These are phyloP conservation scores for Beverwykella pulmonaria DNA, from an alignment of 495 filamentous ascomycete species.

Conservation along the genomic window DNA sequence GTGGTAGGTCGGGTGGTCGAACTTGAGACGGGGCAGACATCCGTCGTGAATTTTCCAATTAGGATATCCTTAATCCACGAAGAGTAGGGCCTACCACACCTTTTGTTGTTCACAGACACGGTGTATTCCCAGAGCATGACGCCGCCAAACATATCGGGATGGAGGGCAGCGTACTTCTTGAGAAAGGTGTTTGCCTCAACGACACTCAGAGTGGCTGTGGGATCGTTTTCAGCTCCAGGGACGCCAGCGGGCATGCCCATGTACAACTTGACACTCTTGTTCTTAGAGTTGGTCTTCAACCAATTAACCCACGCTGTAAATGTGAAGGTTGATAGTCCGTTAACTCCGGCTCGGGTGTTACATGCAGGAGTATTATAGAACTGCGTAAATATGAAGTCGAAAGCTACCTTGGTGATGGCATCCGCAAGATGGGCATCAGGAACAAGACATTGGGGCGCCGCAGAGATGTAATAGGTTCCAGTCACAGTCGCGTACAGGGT, in stretches of 20 bases:
- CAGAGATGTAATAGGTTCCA: slow-evolving; percentile 47
- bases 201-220: slow-evolving; percentile 52
- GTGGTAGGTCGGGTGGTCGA: background rate
- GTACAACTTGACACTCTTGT: slow-evolving; percentile 50
- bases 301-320: slow-evolving; percentile 48
- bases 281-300: slow-evolving; percentile 37
- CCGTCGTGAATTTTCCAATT: background rate
- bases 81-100: slow-evolving; percentile 50
- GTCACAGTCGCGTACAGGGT: slow-evolving; percentile 22
- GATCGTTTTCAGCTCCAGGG: slow-evolving; percentile 38
- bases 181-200: slow-evolving; percentile 57
- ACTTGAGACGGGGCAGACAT: background rate
- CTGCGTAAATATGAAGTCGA: slow-evolving; percentile 49
- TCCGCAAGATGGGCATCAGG: slow-evolving; percentile 43
- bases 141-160: slow-evolving; percentile 63
- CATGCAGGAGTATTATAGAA: slow-evolving; percentile 54
- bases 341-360: slow-evolving; percentile 52
- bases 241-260: slow-evolving; percentile 47
- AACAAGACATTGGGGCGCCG: slow-evolving; percentile 47
- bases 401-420: slow-evolving; percentile 39
- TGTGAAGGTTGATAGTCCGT: slow-evolving; percentile 44
- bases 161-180: slow-evolving; percentile 52
- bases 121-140: slow-evolving; percentile 76
- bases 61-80: slow-evolving; percentile 52
- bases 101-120: slow-evolving; percentile 52